phyloP scores from a whole-genome alignment of 441 rosid species.

The Populus hybrid region DNA sequence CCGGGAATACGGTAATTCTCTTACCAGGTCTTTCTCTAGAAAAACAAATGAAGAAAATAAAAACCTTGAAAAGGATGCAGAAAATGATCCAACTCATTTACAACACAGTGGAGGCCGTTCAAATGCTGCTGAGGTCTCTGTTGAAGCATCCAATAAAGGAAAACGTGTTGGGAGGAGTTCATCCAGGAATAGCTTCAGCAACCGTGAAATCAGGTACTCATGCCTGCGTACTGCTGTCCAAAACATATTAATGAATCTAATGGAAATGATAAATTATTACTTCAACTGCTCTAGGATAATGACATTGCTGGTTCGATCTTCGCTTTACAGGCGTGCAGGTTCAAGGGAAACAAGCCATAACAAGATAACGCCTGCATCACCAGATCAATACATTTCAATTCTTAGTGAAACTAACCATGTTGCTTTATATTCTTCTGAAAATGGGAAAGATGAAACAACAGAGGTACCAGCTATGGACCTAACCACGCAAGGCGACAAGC shows the following conservation, averaged over 20 bases:
- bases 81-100: slow-evolving; percentile 16
- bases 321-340: slow-evolving; percentile 42
- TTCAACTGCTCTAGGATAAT: not conserved
- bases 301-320: not conserved
- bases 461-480: slow-evolving; percentile 24
- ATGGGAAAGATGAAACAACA: slow-evolving; percentile 15
- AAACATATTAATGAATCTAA: too few species aligned
- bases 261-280: not conserved
- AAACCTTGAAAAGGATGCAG: slow-evolving; percentile 23
- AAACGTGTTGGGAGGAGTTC: slow-evolving; percentile 31
- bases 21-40: slow-evolving; percentile 25
- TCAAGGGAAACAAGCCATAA: slow-evolving; percentile 53
- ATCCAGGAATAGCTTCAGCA: slow-evolving; percentile 32
- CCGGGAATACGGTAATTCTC: slow-evolving; percentile 39
- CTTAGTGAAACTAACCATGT: slow-evolving; percentile 28
- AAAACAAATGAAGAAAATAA: slow-evolving; percentile 28
- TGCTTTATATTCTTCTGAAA: slow-evolving; percentile 14
- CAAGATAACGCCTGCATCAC: slow-evolving; percentile 63
- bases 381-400: slow-evolving; percentile 30
- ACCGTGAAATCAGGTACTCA: slow-evolving; percentile 38
- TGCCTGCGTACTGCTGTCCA: not conserved
- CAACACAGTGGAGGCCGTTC: slow-evolving; percentile 29
- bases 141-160: slow-evolving; percentile 31
- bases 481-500: slow-evolving; percentile 19
- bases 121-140: slow-evolving; percentile 24